phyloP scores from a whole-genome alignment of 306 rosid species.

The Begonia peltatifolia region DNA sequence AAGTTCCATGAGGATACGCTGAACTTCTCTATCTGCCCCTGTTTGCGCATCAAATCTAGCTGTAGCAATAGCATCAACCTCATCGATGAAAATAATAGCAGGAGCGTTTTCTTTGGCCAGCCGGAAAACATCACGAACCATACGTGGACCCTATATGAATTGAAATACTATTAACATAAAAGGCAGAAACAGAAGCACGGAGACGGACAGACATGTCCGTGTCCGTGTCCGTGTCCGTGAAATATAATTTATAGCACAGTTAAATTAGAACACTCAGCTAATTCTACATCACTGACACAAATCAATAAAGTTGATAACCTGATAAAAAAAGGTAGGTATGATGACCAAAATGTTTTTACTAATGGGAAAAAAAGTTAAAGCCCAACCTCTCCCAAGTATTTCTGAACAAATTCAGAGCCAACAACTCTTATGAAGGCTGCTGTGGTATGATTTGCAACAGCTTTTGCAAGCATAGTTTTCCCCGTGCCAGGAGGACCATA shows the following conservation, averaged over 20 bases:
- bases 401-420: constrained; percentile 98
- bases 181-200: no score
- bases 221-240: no score
- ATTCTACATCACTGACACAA: no score
- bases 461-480: constrained; percentile 95
- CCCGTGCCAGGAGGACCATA: constrained; percentile 99
- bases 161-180: no score
- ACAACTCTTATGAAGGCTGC: constrained; percentile 96
- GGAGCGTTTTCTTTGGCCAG: constrained; percentile 91
- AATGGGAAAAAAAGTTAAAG: neutral
- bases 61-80: constrained; percentile 99
- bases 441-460: constrained; percentile 97
- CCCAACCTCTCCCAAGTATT: constrained; percentile 80
- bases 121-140: constrained; percentile 17
- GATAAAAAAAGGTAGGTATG: neutral
- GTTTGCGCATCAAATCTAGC: constrained; percentile 98
- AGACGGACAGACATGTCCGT: no score
- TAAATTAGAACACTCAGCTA: no score
- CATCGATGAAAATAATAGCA: constrained; percentile 91
- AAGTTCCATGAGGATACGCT: constrained; percentile 95
- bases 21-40: constrained; percentile 97
- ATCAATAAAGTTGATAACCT: no score
- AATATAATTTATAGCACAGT: no score
- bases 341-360: neutral
- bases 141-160: no score